Percentiles rank a stretch among this genome's conserved stretches.
Evolutionary conservation across 2,329 filamentous ascomycete genomes (phyloP).

Genomic region (Aureobasidium sp.): DNA sequence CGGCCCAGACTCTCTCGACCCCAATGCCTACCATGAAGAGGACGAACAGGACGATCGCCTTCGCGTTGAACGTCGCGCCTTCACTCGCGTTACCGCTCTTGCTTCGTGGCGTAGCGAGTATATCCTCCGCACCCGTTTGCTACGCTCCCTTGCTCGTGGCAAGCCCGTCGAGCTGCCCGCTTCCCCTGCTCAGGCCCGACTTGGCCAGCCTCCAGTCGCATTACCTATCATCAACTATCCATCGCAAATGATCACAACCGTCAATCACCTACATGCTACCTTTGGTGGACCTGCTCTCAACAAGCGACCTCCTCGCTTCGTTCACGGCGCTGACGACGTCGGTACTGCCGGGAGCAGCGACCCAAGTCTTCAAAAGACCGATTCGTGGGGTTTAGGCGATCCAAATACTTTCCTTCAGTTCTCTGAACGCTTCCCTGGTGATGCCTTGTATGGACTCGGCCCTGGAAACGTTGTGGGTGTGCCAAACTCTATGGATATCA

Average conservation of each 20-base stretch:
- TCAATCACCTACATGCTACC: constrained; percentile 70
- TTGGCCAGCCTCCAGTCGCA: constrained; percentile 52
- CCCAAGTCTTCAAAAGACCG: constrained; percentile 65
- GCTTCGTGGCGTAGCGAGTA: constrained; percentile 98
- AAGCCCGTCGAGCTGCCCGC: constrained; percentile 56
- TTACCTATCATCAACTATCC: constrained; percentile 76
- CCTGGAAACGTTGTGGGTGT: constrained; percentile 65
- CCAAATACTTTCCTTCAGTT: constrained; percentile 68
- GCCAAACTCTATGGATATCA: constrained; percentile 86
- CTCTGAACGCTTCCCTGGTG: constrained; percentile 63
- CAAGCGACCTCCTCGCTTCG: constrained; percentile 67
- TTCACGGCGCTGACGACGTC: constrained; percentile 74
- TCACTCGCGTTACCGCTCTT: constrained; percentile 69
- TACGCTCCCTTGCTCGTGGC: constrained; percentile 72
- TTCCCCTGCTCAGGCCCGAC: constrained; percentile 44
- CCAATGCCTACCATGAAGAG: constrained; percentile 32
- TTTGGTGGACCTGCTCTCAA: constrained; percentile 54
- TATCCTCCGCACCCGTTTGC: constrained; percentile 72
- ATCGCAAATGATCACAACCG: constrained; percentile 68
- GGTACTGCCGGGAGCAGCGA: constrained; percentile 76
- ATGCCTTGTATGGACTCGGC: constrained; percentile 68
- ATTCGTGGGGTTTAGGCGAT: constrained; percentile 74
- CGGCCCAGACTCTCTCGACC: constrained; percentile 52
- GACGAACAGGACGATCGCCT: constrained; percentile 43
- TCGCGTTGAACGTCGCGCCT: constrained; percentile 66